A percentile compares a stretch with the other conserved stretches of the same genome.
phyloP scores from a whole-genome alignment of 139 green algal genomes.

The Diplosphaera chodatii region DNA sequence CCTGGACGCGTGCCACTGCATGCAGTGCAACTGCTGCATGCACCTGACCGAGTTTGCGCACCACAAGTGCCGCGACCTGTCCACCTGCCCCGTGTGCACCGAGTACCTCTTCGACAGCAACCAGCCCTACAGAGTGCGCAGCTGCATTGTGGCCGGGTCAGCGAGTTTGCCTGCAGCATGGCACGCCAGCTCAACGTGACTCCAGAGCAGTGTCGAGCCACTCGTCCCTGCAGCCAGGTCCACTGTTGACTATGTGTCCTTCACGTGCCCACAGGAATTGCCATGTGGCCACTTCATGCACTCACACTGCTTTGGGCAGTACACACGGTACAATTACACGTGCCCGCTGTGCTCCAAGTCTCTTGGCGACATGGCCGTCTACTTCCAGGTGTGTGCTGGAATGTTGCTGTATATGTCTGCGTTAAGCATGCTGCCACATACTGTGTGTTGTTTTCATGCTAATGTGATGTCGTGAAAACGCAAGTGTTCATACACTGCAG shows the following conservation, averaged over 20 bases:
- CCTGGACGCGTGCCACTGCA: slow-evolving; percentile 96
- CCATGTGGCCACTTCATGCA: slow-evolving; percentile 97
- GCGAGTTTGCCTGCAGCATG: too few relatives aligned
- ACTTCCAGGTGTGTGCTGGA: slow-evolving; percentile 82
- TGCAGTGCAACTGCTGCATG: slow-evolving; percentile 98
- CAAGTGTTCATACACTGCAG: too few relatives aligned
- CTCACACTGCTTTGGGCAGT: slow-evolving; percentile 84
- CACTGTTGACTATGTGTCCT: too few relatives aligned
- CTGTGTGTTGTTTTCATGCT: too few relatives aligned
- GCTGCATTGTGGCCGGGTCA: too few relatives aligned
- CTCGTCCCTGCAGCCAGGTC: too few relatives aligned
- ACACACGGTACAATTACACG: slow-evolving; percentile 85
- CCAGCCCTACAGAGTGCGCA: slow-evolving; percentile 34
- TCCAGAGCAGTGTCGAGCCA: too few relatives aligned
- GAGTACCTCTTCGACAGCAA: slow-evolving; percentile 90
- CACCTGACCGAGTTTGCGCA: slow-evolving; percentile 70
- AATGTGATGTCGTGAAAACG: too few relatives aligned
- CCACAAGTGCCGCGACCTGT: slow-evolving; percentile 86
- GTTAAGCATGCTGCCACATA: too few relatives aligned
- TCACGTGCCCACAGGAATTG: slow-evolving; percentile 57
- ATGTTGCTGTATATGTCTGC: too few relatives aligned
- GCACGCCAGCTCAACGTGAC: too few relatives aligned
- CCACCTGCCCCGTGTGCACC: slow-evolving; percentile 91
- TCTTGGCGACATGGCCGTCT: slow-evolving; percentile 92
- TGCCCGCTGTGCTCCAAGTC: slow-evolving; percentile 94